Evolutionary conservation across 345 rosid species (phyloP).

Genomic region (Eucalyptus cloeziana): DNA sequence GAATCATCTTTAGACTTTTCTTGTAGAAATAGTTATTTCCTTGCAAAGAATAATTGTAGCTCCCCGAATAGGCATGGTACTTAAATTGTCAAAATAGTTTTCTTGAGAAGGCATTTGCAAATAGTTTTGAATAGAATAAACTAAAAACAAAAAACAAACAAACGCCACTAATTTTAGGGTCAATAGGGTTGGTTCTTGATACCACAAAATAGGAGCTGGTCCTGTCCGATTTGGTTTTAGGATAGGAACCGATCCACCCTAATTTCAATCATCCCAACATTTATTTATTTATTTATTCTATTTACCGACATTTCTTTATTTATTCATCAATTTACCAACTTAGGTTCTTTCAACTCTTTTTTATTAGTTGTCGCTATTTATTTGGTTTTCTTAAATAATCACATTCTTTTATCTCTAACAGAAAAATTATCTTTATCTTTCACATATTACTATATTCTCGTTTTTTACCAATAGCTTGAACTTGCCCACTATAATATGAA

Average conservation of each 20-base stretch:
- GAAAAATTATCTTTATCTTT: background rate
- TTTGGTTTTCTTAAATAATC: background rate
- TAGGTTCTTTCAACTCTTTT: accelerated
- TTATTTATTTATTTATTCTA: background rate
- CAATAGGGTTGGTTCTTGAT: background rate
- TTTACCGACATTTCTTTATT: background rate
- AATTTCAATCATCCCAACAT: no score
- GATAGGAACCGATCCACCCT: background rate
- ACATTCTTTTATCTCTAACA: background rate
- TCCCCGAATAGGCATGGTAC: no score
- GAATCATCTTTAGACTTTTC: no score
- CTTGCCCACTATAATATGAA: background rate
- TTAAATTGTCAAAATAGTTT: no score
- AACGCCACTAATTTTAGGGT: background rate
- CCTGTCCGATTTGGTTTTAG: background rate
- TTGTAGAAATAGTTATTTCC: no score
- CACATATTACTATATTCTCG: background rate
- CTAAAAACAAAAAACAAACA: background rate
- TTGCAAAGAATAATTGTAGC: no score
- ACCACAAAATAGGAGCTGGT: background rate
- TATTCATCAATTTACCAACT: no score
- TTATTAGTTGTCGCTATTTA: background rate
- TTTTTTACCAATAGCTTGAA: background rate
- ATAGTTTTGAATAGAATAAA: no score
- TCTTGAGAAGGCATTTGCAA: no score